phyloP scores from a whole-genome alignment of 2,329 filamentous ascomycete genomes.

The Microsporum audouinii region DNA sequence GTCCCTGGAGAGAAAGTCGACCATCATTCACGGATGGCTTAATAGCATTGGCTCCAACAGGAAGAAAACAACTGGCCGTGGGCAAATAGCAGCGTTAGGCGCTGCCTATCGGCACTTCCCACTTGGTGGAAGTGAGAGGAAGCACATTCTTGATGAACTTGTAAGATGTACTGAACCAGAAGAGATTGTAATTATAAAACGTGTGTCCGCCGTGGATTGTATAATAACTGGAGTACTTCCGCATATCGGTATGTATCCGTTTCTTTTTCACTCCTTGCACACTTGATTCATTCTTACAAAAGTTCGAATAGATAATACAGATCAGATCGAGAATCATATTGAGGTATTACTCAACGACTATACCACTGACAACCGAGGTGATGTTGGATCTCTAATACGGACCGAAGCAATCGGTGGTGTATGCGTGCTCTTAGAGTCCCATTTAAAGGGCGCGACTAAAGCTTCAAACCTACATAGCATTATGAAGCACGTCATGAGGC shows the following conservation, averaged over 20 bases:
- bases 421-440: conserved; percentile 26
- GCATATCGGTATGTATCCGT: conserved; percentile 23
- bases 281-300: conserved; percentile 13
- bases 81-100: conserved; percentile 35
- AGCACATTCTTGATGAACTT: conserved; percentile 25
- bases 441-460: conserved; percentile 2
- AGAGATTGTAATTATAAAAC: conserved; percentile 32
- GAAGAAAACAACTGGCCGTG: conserved; percentile 31
- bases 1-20: conserved; percentile 21
- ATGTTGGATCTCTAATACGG: conserved; percentile 77
- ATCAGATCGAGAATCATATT: conserved; percentile 23
- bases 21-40: conserved; percentile 31
- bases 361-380: conserved; percentile 76
- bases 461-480: conserved; percentile 17
- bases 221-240: conserved; percentile 29
- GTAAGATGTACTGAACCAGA: conserved; percentile 24
- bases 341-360: conserved; percentile 62
- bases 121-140: conserved; percentile 16
- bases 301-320: conserved; percentile 20
- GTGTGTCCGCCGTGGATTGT: conserved; percentile 32
- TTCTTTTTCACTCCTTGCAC: background rate
- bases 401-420: conserved; percentile 64
- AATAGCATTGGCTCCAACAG: conserved; percentile 26
- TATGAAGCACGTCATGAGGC: conserved; percentile 44
- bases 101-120: conserved; percentile 28